Conservation (phyloP, 2,329 filamentous ascomycete species). For the Lecanicillium sp. region DNA sequence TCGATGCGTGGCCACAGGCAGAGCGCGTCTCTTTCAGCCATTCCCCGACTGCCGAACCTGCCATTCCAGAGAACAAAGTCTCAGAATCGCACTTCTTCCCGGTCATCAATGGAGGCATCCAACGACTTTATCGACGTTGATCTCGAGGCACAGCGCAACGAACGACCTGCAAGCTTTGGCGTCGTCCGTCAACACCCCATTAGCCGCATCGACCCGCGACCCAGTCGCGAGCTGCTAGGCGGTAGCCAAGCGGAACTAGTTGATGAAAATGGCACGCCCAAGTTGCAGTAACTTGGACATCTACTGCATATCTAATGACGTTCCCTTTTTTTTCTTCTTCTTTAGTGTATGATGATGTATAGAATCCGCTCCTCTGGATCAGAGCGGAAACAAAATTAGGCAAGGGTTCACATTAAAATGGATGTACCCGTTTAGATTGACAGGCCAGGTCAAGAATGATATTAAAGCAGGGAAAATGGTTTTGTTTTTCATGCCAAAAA, state of each 20-base stretch:
- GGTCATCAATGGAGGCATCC: slow-evolving; percentile 39
- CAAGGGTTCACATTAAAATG: no score
- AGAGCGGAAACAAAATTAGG: background rate
- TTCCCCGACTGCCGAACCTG: slow-evolving; percentile 28
- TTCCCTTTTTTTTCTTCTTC: slow-evolving; percentile 1
- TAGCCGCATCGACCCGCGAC: slow-evolving; percentile 42
- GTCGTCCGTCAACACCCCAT: slow-evolving; percentile 51
- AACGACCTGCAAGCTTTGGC: slow-evolving; percentile 46
- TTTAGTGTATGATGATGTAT: background rate
- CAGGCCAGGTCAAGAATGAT: background rate
- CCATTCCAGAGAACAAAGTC: slow-evolving; percentile 52
- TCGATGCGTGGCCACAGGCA: slow-evolving; percentile 7
- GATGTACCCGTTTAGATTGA: slow-evolving; percentile 2
- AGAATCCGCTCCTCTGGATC: background rate
- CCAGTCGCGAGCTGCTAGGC: slow-evolving; percentile 35
- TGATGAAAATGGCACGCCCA: slow-evolving; percentile 22
- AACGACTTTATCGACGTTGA: slow-evolving; percentile 37
- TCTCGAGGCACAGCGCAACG: slow-evolving; percentile 28
- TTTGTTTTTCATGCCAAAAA: no score
- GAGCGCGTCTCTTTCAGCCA: slow-evolving; percentile 12
- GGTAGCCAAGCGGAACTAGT: slow-evolving; percentile 51
- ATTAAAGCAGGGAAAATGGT: no score
- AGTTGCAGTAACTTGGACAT: slow-evolving; percentile 4
- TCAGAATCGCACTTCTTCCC: slow-evolving; percentile 40
- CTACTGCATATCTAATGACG: background rate